A percentile compares a stretch with the other conserved stretches of the same genome.
These are phyloP conservation scores for Alternaria postmessia DNA, from an alignment of 2,329 filamentous ascomycete genomes.

Conservation along the genomic window DNA sequence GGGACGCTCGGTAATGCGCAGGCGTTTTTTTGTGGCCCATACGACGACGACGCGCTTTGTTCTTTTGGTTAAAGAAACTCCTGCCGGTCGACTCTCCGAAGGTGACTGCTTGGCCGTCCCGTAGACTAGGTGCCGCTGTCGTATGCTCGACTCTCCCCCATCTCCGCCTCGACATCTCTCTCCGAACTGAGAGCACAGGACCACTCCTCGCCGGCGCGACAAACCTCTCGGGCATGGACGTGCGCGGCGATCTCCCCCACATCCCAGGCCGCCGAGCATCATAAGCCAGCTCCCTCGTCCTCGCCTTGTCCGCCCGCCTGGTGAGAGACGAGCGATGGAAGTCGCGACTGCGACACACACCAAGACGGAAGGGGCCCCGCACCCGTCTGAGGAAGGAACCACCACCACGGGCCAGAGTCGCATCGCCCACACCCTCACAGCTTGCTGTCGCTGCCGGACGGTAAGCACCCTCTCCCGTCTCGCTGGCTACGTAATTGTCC, in stretches of 20 bases:
- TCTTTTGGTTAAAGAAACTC: neutral
- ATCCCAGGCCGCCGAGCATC: constrained; percentile 21
- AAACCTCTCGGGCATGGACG: constrained; percentile 32
- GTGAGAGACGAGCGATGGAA: constrained; percentile 32
- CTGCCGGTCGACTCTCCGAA: neutral
- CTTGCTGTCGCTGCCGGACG: constrained; percentile 81
- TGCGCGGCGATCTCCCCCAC: constrained; percentile 29
- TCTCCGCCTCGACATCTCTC: neutral
- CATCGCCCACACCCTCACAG: constrained; percentile 81
- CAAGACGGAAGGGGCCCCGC: constrained; percentile 31
- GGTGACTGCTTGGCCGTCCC: constrained; percentile 27
- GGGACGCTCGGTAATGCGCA: constrained; percentile 11
- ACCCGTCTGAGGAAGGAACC: constrained; percentile 30
- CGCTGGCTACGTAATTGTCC: constrained; percentile 6
- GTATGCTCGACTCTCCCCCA: neutral
- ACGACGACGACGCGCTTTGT: constrained; percentile 4
- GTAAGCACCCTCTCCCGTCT: constrained; percentile 55
- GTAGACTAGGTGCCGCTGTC: constrained; percentile 18
- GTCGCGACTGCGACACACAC: constrained; percentile 28
- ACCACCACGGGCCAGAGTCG: constrained; percentile 50
- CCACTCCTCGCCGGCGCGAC: constrained; percentile 22
- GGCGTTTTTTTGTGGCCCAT: constrained; percentile 8
- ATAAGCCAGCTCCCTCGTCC: constrained; percentile 12
- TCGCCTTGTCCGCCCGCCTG: constrained; percentile 13
- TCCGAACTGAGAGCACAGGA: constrained; percentile 17